These are phyloP conservation scores for Pythium coloratum DNA, from an alignment of 352 stramenopile species.

Conservation along the genomic window DNA sequence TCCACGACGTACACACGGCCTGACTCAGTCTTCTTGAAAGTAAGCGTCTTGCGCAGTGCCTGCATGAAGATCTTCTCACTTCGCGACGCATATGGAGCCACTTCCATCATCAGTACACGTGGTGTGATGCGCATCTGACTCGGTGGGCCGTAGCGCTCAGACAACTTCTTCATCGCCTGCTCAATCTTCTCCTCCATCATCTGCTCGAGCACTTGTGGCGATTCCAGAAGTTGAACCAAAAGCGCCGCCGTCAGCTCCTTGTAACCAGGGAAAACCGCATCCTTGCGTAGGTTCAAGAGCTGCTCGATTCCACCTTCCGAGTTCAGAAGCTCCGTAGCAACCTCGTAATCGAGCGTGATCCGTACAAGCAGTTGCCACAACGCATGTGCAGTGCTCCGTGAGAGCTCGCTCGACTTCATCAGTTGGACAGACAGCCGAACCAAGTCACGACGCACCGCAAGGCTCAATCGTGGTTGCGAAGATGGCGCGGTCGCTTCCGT, in stretches of 20 bases:
- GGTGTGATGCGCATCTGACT: conserved; percentile 82
- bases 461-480: conserved; percentile 18
- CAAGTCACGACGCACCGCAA: conserved; percentile 5
- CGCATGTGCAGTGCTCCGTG: conserved; percentile 51
- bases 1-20: conserved; percentile 75
- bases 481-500: background rate
- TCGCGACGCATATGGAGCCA: conserved; percentile 64
- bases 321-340: conserved; percentile 60
- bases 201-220: conserved; percentile 78
- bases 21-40: conserved; percentile 79
- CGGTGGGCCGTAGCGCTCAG: conserved; percentile 63
- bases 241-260: conserved; percentile 71
- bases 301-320: conserved; percentile 53
- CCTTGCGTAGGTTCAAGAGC: conserved; percentile 49
- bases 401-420: conserved; percentile 22
- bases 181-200: conserved; percentile 88
- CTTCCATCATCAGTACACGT: conserved; percentile 76
- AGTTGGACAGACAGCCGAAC: conserved; percentile 24
- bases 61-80: conserved; percentile 80
- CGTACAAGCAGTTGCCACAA: conserved; percentile 71
- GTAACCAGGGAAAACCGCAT: conserved; percentile 62
- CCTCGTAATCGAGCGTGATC: conserved; percentile 71
- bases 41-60: conserved; percentile 64
- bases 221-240: conserved; percentile 76
- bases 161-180: conserved; percentile 73